Conservation (phyloP, 768 basidiomycete species). For the Boletus tylopilopsis region DNA sequence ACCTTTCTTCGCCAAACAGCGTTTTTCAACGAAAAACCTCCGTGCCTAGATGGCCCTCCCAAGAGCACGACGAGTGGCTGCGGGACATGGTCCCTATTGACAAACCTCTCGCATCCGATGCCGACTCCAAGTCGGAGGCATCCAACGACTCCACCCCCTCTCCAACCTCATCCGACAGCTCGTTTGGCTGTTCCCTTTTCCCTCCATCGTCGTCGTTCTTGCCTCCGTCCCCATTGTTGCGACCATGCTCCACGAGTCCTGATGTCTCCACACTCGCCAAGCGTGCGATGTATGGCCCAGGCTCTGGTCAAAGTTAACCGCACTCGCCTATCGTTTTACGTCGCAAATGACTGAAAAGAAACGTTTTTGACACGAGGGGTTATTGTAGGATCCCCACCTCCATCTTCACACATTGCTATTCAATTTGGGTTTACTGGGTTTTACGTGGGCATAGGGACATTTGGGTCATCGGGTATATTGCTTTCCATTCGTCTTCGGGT, state of each 20-base stretch:
- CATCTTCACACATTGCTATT: slow-evolving; percentile 1
- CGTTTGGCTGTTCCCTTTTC: slow-evolving; percentile 2
- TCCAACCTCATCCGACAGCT: slow-evolving; percentile 24
- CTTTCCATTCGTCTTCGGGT: slow-evolving; percentile 5
- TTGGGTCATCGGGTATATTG: slow-evolving; percentile 1
- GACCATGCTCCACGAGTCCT: slow-evolving; percentile 20
- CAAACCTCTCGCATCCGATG: slow-evolving; percentile 5
- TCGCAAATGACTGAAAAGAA: slow-evolving; percentile 9
- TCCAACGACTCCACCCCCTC: slow-evolving; percentile 11
- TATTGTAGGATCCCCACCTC: not conserved
- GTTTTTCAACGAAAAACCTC: slow-evolving; percentile 41
- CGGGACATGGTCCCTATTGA: slow-evolving; percentile 54
- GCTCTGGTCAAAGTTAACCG: slow-evolving; percentile 10
- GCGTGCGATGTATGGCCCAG: slow-evolving; percentile 8
- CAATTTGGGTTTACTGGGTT: slow-evolving; percentile 17
- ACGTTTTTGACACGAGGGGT: slow-evolving; percentile 27
- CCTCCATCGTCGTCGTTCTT: slow-evolving; percentile 13
- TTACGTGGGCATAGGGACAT: slow-evolving; percentile 8
- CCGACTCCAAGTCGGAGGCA: slow-evolving; percentile 17
- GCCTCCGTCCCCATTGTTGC: slow-evolving; percentile 21
- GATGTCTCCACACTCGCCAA: slow-evolving; percentile 13
- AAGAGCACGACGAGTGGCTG: slow-evolving; percentile 58
- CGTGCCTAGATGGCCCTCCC: slow-evolving; percentile 38
- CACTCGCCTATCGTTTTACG: slow-evolving; percentile 22
- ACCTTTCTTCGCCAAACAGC: slow-evolving; percentile 49